Base-by-base conservation (phyloP, 148 eudicot genomes). In the Polygonum aviculare region DNA sequence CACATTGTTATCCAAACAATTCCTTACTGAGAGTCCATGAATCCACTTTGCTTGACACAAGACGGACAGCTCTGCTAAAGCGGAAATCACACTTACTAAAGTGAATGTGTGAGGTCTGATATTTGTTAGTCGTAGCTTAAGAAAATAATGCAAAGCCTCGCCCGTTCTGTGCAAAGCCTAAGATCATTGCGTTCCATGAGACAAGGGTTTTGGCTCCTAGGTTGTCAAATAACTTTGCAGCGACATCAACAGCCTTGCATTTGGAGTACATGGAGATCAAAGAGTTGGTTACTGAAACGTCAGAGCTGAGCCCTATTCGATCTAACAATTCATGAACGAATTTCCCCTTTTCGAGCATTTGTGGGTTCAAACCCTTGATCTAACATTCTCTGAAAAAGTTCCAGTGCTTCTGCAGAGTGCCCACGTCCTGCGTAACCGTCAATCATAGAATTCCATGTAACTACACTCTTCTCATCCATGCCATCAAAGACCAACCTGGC, bases 101-200 rank as follows among this genome's bases (percentile, higher is more conserved):
- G 98, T 91, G 79, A 86, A 93, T 8, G 98, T 89, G 82, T 91
- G 96, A 33, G 87, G 80, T 52, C 82, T 78, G 19, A 87, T 60
- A 36, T 83, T 83, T 74, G 78, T 82, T 50, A 47, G 47, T 44
- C 73, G 85, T 92, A 93, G 84, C 63, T 82, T 75, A 69, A 82
- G 31, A 54, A 91, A 93, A 57, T 77, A 84, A 59, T 82, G 78
- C 76, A 91, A 80, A 39, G 96, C 96, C 75, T 89, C 85, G 65
- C 33, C 91, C 87, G 76, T 83, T 88, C 79, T 93, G 98, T 38
- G 96, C 91, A 75, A 85, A 88, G 47, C 98, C 98, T 57, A 91
- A 77, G 77, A 91, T 87, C 90, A 93, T 86, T 26, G 98, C 91
- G 54, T 93, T 93, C 96, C 98, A 93, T 4, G 98, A 93, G 50